Conservation (phyloP, 495 filamentous ascomycete genomes). For the Tricharina praecox region DNA sequence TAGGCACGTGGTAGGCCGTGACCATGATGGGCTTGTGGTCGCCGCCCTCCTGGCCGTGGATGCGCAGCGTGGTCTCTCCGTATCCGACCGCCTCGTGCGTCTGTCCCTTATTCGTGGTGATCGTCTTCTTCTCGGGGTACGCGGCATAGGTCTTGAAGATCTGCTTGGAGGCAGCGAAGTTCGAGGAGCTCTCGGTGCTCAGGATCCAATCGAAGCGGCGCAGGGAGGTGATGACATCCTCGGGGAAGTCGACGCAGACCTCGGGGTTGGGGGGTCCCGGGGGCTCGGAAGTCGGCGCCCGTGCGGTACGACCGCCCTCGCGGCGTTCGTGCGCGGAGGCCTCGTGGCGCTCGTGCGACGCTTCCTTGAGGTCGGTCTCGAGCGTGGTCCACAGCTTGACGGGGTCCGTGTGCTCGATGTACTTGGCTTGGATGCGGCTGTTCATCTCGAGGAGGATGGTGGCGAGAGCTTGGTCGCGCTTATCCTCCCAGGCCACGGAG, state of each 20-base stretch:
- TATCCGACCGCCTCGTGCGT: not conserved
- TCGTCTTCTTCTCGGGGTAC: not conserved
- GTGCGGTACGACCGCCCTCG: not conserved
- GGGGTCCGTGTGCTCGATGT: not conserved
- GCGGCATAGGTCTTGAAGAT: not conserved
- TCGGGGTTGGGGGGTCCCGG: too few relatives aligned
- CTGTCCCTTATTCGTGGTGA: not conserved
- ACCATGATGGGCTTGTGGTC: not conserved
- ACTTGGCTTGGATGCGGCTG: not conserved
- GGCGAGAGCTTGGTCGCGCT: conserved; percentile 1
- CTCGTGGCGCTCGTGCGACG: not conserved
- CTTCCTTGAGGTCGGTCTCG: not conserved
- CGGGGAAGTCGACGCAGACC: too few relatives aligned
- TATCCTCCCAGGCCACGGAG: not conserved
- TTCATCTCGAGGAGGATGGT: not conserved
- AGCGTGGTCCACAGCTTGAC: not conserved
- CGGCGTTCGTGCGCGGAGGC: not conserved
- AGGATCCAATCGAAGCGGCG: not conserved
- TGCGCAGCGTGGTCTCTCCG: not conserved
- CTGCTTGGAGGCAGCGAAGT: not conserved
- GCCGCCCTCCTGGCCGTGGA: not conserved
- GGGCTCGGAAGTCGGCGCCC: not conserved
- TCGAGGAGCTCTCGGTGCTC: not conserved
- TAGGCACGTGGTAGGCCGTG: not conserved
- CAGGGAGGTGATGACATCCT: too few relatives aligned